Percentiles rank a stretch among this genome's conserved stretches.
These are phyloP conservation scores for Limonium bicolor DNA, from an alignment of 148 eudicot genomes.

Conservation along the genomic window DNA sequence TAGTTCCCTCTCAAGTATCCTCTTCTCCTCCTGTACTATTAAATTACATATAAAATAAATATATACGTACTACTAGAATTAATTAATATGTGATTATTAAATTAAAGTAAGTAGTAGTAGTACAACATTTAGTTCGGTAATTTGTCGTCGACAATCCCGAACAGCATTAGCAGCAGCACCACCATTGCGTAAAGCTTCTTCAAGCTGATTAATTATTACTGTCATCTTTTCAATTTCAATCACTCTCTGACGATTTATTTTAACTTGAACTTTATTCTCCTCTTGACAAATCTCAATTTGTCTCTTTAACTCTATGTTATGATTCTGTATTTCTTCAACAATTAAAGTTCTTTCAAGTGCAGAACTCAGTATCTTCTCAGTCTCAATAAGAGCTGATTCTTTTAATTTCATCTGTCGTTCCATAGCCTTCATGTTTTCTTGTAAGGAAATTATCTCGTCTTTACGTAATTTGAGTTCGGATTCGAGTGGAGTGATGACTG, in stretches of 20 bases:
- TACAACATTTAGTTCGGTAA: conserved; percentile 59
- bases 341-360: conserved; percentile 82
- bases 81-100: no score
- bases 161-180: conserved; percentile 72
- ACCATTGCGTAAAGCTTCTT: conserved; percentile 82
- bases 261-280: conserved; percentile 74
- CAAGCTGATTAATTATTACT: conserved; percentile 64
- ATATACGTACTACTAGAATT: no score
- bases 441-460: conserved; percentile 49
- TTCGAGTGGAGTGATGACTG: conserved; percentile 82
- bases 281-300: conserved; percentile 88
- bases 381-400: conserved; percentile 84
- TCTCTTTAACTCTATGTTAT: conserved; percentile 61
- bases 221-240: conserved; percentile 74
- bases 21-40: conserved; percentile 75
- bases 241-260: conserved; percentile 74
- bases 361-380: conserved; percentile 72
- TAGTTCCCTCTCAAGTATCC: conserved; percentile 74
- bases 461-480: conserved; percentile 68
- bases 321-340: conserved; percentile 91
- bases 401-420: conserved; percentile 71
- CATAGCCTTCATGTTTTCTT: conserved; percentile 67
- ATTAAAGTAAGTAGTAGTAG: no score
- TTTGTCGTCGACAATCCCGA: conserved; percentile 55
- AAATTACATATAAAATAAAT: no score